Evolutionary conservation across 306 rosid species (phyloP), one percentile per base, ranked within the genome.

Genomic region (Glycine soja): DNA sequence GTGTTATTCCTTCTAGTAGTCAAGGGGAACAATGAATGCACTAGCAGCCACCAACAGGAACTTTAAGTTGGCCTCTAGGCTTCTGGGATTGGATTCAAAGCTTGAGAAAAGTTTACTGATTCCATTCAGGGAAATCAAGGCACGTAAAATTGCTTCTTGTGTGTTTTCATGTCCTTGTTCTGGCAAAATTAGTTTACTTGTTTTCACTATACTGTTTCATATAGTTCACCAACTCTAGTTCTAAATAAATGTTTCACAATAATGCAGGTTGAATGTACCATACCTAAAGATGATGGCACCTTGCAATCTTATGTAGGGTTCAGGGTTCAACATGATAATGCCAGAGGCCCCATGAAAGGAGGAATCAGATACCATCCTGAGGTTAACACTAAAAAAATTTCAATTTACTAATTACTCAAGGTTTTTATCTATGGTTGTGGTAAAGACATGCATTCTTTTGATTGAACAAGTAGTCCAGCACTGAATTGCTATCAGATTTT

Each of bases 321-420:
- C 77, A 86, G 99, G 70, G 48, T 95, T 78, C 99, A 95, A 81
- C 99, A 95, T 80, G 99, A 95, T 85, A 95, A 95, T 84, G 98
- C 99, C 13, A 95, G 99, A 93, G 99, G 99, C 70, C 99, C 99
- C 71, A 95, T 95, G 99, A 95, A 95, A 86, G 99, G 99, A 82
- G 99, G 99, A 76, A 95, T 95, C 87, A 95, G 99, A 93, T 95
- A 95, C 84, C 99, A 95, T 66, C 98, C 98, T 6, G 99, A 95
- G 99, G 99, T 95, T 74, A 70, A 72, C 57, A 43, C 65, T 61
- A 8, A 45, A 57, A 6, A 57, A 57, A 10, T 7, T 56, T 19
- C 69, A 4, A 42, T 15, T 69, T 42, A 43, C 16, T 43, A 64
- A 76, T 52, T 36, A 10, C 8, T 64, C 11, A 32, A 51, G 70